Percentiles rank a stretch among this genome's conserved stretches.
phyloP scores from a whole-genome alignment of 192 early-diverging fungal genomes.

The Coemansia sp. region DNA sequence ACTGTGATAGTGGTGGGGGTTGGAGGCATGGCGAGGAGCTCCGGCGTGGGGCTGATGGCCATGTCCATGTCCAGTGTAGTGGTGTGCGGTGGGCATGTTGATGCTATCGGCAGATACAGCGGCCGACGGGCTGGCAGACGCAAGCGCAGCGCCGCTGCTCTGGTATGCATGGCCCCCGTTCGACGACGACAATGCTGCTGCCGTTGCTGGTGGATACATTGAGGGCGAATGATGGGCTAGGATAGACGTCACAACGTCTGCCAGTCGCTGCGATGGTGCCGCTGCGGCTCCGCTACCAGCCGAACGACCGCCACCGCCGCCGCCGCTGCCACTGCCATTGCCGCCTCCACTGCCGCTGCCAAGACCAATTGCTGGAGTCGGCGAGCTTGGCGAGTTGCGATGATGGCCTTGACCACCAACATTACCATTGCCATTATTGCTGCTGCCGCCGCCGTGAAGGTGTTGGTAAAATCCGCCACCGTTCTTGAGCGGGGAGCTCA shows the following conservation, averaged over 20 bases:
- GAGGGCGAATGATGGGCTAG: not conserved
- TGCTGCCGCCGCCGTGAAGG: not conserved
- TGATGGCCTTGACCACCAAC: too few relatives aligned
- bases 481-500: too few relatives aligned
- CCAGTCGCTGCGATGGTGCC: not conserved
- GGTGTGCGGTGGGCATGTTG: too few relatives aligned
- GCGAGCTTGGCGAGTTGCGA: constrained; percentile 1
- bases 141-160: too few relatives aligned
- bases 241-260: not conserved
- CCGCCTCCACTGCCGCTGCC: not conserved
- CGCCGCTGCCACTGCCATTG: not conserved
- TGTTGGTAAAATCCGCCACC: not conserved
- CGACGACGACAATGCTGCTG: too few relatives aligned
- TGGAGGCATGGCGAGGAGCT: constrained; percentile 6
- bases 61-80: not conserved
- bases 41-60: not conserved
- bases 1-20: constrained; percentile 6
- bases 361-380: not conserved
- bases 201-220: constrained; percentile 3
- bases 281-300: not conserved
- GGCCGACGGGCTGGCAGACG: too few relatives aligned
- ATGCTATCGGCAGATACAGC: too few relatives aligned
- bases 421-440: not conserved
- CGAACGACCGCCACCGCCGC: not conserved
- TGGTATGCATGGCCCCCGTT: too few relatives aligned